Conservation (phyloP, 352 stramenopile species). For the Phytophthora pluvialis region DNA sequence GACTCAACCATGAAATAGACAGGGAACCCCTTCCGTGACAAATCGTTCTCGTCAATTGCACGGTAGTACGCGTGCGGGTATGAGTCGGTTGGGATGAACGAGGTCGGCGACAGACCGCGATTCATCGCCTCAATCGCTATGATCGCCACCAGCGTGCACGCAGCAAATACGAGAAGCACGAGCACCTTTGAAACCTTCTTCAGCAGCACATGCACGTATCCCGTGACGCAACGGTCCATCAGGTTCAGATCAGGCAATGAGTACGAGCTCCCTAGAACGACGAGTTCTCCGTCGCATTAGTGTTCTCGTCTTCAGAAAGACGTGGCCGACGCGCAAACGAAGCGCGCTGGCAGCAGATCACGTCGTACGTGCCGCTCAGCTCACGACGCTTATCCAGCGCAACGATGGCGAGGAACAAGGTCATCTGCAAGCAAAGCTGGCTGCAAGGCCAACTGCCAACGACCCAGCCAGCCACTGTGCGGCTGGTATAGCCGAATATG, state of each 20-base stretch:
- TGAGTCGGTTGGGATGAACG: conserved; percentile 63
- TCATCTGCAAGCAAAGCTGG: conserved; percentile 77
- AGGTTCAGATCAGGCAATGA: conserved; percentile 33
- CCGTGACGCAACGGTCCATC: conserved; percentile 48
- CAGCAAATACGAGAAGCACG: conserved; percentile 59
- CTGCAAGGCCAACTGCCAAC: conserved; percentile 44
- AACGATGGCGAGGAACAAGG: conserved; percentile 65
- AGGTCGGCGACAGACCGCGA: conserved; percentile 55
- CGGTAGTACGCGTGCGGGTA: conserved; percentile 66
- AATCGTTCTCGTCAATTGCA: conserved; percentile 49
- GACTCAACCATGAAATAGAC: conserved; percentile 81
- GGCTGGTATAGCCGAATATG: conserved; percentile 68
- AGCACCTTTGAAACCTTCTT: conserved; percentile 59
- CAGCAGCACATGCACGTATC: conserved; percentile 51
- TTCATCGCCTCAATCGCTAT: conserved; percentile 56
- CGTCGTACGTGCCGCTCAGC: conserved; percentile 59
- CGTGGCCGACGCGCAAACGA: conserved; percentile 28
- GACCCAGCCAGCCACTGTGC: conserved; percentile 72
- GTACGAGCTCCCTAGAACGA: conserved; percentile 39
- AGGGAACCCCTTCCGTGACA: conserved; percentile 46
- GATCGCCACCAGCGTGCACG: conserved; percentile 57
- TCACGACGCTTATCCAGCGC: conserved; percentile 76
- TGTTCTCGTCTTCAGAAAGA: conserved; percentile 40
- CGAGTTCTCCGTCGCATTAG: conserved; percentile 34
- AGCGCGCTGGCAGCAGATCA: conserved; percentile 56